phyloP scores from a whole-genome alignment of 768 basidiomycete genomes.

The Kwoniella mangroviensis region DNA sequence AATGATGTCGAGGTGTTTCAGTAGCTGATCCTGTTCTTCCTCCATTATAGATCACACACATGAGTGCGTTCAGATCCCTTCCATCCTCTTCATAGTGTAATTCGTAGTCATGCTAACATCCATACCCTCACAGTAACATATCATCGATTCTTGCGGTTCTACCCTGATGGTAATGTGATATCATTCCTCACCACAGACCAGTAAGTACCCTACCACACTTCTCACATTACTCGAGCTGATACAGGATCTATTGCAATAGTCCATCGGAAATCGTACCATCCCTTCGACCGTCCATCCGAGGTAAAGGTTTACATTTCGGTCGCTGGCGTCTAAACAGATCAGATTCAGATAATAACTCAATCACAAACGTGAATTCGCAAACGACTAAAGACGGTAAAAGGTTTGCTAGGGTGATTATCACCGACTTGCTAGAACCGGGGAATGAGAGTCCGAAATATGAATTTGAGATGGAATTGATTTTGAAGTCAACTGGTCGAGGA shows the following conservation, averaged over 20 bases:
- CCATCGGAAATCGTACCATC: slow-evolving; percentile 69
- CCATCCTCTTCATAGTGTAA: background rate
- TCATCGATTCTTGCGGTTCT: slow-evolving; percentile 92
- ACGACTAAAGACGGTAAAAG: slow-evolving; percentile 8
- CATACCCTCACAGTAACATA: slow-evolving; percentile 67
- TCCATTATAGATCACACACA: slow-evolving; percentile 69
- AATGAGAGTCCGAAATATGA: slow-evolving; percentile 50
- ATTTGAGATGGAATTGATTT: slow-evolving; percentile 56
- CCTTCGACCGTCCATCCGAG: slow-evolving; percentile 74
- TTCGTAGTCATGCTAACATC: background rate
- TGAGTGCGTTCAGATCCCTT: slow-evolving; percentile 58
- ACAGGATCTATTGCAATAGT: slow-evolving; percentile 23
- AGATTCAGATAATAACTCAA: slow-evolving; percentile 23
- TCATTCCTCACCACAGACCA: slow-evolving; percentile 80
- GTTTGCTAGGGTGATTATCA: slow-evolving; percentile 41
- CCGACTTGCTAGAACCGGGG: slow-evolving; percentile 52
- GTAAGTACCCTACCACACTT: slow-evolving; percentile 29
- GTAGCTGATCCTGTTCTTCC: background rate
- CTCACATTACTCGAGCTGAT: background rate
- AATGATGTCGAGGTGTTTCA: background rate
- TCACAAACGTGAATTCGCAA: background rate
- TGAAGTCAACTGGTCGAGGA: slow-evolving; percentile 71
- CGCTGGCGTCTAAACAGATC: slow-evolving; percentile 46
- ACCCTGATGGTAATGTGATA: slow-evolving; percentile 81
- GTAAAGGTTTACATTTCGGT: slow-evolving; percentile 59